Evolutionary conservation across 345 rosid genomes (phyloP), one percentile per base, ranked within the genome.

Genomic region (Combretum micranthum): DNA sequence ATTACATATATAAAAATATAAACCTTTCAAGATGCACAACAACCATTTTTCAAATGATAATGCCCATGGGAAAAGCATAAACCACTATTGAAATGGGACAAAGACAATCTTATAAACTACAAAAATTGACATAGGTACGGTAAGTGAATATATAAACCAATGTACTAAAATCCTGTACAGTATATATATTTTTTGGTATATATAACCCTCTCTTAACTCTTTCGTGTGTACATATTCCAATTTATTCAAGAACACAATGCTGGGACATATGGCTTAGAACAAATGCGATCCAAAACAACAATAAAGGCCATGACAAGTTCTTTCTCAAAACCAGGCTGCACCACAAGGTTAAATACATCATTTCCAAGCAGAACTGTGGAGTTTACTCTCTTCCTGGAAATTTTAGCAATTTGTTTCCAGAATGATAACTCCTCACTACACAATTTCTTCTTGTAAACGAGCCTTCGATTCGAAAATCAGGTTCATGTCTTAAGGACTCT

Each of bases 301-400:
- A 81, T 58, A 46, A 73, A 72, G 22, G 78, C 80, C 86, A 81
- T 81, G n/a, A 70, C 42, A 16, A 77, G 76, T 3, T 61, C 68
- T 0, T 62, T 44, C 22, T 76, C 75, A 50, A 68, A 69, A 26
- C 77, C 77, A 21, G 82, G 77, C 2, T 68, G 65, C 39, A 81
- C 72, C 37, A 32, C 70, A 39, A 81, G 60, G 62, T 63, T 75
- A 55, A 81, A 81, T 18, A 81, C 86, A 42, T 81, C 86, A 20
- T 68, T 69, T 52, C 67, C 61, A 0, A 81, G 75, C 60, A 81
- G 21, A 42, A 81, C 55, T 0, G 72, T 75, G 0, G 78, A 62
- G 51, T 69, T 71, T 3, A 42, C 75, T 56, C 77, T 66, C 62
- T 76, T 74, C 51, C 79, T 51, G 2, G 53, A 42, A 8, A 80